These are phyloP conservation scores for Aspergillus glaucus DNA, from an alignment of 2,329 filamentous ascomycete genomes.

Conservation along the genomic window DNA sequence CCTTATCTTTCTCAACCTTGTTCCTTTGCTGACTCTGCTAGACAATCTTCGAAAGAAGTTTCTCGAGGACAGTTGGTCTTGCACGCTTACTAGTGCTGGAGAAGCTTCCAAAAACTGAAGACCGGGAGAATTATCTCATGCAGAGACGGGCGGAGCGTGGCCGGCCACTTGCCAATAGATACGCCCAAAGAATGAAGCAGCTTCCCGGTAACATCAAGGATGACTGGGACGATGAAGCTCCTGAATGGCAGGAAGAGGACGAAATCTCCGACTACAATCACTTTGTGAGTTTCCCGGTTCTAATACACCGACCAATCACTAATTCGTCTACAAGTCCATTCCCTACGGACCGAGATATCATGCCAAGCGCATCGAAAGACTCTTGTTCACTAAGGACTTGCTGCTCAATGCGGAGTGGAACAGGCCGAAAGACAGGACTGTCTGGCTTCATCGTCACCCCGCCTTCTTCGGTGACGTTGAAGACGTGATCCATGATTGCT, in stretches of 20 bases:
- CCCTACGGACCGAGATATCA: constrained; percentile 34
- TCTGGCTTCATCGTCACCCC: constrained; percentile 75
- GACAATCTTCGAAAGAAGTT: constrained; percentile 79
- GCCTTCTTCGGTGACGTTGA: constrained; percentile 73
- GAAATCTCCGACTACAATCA: constrained; percentile 59
- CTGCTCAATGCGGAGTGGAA: constrained; percentile 87
- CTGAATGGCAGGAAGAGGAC: constrained; percentile 73
- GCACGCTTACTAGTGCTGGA: constrained; percentile 75
- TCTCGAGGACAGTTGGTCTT: constrained; percentile 67
- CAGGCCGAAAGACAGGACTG: constrained; percentile 63
- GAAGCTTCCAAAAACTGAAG: constrained; percentile 61
- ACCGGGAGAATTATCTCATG: constrained; percentile 64
- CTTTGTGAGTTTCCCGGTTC: background rate
- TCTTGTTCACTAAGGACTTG: constrained; percentile 74
- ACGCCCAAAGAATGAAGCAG: constrained; percentile 35
- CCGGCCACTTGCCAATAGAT: constrained; percentile 48
- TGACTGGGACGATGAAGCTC: constrained; percentile 68
- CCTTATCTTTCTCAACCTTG: background rate
- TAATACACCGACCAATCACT: constrained; percentile 43
- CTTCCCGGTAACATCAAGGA: constrained; percentile 69
- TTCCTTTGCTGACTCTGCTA: constrained; percentile 3
- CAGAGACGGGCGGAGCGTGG: constrained; percentile 67
- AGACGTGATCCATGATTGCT: constrained; percentile 75
- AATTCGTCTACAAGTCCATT: constrained; percentile 21
- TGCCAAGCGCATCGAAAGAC: constrained; percentile 62